Evolutionary conservation across 805 yeast genomes (phyloP).

Genomic region (Wickerhamiella spandovensis): DNA sequence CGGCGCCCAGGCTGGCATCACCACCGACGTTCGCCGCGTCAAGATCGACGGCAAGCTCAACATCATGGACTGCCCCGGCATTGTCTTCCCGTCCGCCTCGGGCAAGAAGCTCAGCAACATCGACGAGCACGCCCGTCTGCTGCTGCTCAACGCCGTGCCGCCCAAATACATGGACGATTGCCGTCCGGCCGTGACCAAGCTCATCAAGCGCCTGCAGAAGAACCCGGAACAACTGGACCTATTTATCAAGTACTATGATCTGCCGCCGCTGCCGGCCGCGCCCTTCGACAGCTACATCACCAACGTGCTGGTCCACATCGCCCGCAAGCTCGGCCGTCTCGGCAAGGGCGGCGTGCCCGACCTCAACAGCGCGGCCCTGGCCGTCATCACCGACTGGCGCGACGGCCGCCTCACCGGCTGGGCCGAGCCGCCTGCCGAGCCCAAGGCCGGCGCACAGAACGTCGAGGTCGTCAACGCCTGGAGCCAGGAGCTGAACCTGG

Average conservation of each 20-base stretch:
- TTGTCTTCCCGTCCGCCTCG: conserved; percentile 69
- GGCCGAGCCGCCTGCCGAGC: conserved; percentile 50
- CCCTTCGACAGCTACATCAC: conserved; percentile 69
- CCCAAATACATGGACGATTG: conserved; percentile 80
- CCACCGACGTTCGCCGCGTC: conserved; percentile 81
- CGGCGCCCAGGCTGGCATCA: conserved; percentile 96
- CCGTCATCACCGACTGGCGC: conserved; percentile 88
- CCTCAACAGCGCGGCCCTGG: conserved; percentile 66
- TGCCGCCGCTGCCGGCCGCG: conserved; percentile 66
- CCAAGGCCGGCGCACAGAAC: conserved; percentile 35
- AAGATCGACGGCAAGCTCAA: conserved; percentile 83
- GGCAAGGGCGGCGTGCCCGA: conserved; percentile 92
- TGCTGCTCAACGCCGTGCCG: conserved; percentile 78
- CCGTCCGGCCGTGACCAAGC: conserved; percentile 59
- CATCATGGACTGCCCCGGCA: conserved; percentile 92
- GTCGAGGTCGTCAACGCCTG: conserved; percentile 77
- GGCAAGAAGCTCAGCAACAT: conserved; percentile 25
- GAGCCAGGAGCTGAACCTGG: conserved; percentile 91
- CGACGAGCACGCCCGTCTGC: conserved; percentile 78
- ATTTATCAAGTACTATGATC: conserved; percentile 55
- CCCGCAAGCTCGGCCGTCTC: conserved; percentile 82
- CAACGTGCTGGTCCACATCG: conserved; percentile 80
- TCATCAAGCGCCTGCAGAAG: conserved; percentile 64
- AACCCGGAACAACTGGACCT: conserved; percentile 52
- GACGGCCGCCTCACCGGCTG: conserved; percentile 91